Conservation (phyloP, 1,284 basidiomycete species). For the Cryptococcus sp. region DNA sequence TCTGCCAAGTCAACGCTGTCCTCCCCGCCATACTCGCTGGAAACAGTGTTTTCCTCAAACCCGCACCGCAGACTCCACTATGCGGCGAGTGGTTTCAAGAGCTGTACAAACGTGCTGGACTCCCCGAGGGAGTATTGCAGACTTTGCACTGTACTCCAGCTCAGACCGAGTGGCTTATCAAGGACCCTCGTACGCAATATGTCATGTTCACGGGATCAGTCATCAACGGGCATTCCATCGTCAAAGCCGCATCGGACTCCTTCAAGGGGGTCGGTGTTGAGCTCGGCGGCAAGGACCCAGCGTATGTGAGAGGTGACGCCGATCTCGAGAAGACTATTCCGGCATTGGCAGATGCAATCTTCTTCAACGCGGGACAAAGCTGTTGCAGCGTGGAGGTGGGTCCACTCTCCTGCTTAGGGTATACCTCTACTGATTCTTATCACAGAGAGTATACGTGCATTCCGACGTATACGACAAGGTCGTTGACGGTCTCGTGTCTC, state of each 20-base stretch:
- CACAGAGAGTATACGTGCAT: conserved; percentile 66
- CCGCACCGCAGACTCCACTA: conserved; percentile 84
- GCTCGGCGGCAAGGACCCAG: conserved; percentile 90
- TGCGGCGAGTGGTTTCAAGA: conserved; percentile 71
- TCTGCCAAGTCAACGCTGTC: conserved; percentile 78
- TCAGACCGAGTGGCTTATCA: conserved; percentile 62
- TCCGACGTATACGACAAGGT: conserved; percentile 69
- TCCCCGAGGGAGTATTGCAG: conserved; percentile 70
- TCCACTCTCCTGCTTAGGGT: conserved; percentile 37
- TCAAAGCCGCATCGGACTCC: conserved; percentile 40
- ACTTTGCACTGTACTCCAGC: conserved; percentile 72
- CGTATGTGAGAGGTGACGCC: conserved; percentile 79
- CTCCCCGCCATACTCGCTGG: conserved; percentile 74
- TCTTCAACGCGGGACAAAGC: conserved; percentile 90
- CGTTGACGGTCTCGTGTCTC: conserved; percentile 56
- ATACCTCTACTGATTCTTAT: conserved; percentile 51
- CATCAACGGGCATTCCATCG: conserved; percentile 56
- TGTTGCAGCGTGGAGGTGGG: conserved; percentile 44
- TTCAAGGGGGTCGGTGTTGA: conserved; percentile 67
- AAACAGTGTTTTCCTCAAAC: conserved; percentile 81
- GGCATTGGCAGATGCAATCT: conserved; percentile 83
- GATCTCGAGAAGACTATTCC: conserved; percentile 73
- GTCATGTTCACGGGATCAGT: conserved; percentile 87
- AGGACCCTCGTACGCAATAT: conserved; percentile 67
- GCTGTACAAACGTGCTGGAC: conserved; percentile 67